These are phyloP conservation scores for Syncephalastrum monosporum DNA, from an alignment of 371 early-diverging fungal species.

Conservation along the genomic window DNA sequence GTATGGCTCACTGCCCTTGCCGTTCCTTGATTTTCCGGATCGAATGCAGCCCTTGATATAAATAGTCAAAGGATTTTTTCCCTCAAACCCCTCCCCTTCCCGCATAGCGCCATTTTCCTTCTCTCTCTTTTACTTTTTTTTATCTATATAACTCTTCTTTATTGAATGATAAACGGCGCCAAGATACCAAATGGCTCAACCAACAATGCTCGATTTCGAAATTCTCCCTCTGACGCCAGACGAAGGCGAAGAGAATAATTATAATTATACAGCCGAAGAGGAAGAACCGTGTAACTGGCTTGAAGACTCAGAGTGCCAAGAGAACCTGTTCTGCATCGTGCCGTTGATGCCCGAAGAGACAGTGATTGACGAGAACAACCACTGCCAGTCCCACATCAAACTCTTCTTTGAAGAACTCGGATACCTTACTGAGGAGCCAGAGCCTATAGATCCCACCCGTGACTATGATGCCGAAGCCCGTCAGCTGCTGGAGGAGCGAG, in stretches of 20 bases:
- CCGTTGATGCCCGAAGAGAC: conserved; percentile 43
- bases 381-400: conserved; percentile 26
- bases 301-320: conserved; percentile 43
- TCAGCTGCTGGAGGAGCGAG: conserved; percentile 15
- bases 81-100: too few species aligned
- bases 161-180: conserved; percentile 6
- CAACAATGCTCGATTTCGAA: conserved; percentile 16
- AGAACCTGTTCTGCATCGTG: conserved; percentile 37
- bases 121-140: background rate
- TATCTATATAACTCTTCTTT: conserved; percentile 5
- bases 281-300: conserved; percentile 21
- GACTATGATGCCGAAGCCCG: conserved; percentile 34
- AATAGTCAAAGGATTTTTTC: too few species aligned
- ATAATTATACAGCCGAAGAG: conserved; percentile 9
- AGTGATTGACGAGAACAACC: conserved; percentile 34
- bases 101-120: too few species aligned
- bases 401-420: conserved; percentile 39
- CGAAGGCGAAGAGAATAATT: conserved; percentile 15
- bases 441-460: conserved; percentile 37
- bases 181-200: background rate
- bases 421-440: conserved; percentile 35
- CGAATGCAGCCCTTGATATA: too few species aligned
- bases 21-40: conserved; percentile 8
- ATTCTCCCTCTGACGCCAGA: conserved; percentile 20
- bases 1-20: conserved; percentile 6